Evolutionary conservation across 2,329 filamentous ascomycete genomes (phyloP).

Genomic region (Aureobasidium namibiae): DNA sequence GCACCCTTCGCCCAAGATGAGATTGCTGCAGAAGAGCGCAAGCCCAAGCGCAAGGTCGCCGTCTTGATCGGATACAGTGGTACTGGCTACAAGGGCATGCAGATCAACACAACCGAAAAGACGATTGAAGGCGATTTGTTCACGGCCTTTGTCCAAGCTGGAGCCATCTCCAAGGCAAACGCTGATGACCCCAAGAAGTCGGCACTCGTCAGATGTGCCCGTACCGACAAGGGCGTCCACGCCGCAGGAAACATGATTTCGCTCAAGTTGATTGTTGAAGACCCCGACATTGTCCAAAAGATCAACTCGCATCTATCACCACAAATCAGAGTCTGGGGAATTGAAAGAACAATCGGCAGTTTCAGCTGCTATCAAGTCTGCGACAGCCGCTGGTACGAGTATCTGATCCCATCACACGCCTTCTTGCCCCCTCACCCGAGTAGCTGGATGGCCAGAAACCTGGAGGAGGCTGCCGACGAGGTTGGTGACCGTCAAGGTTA

Average conservation of each 20-base stretch:
- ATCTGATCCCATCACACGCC: conserved; percentile 86
- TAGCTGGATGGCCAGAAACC: conserved; percentile 73
- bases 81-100: conserved; percentile 95
- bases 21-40: conserved; percentile 76
- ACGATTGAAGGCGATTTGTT: conserved; percentile 97
- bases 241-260: conserved; percentile 93
- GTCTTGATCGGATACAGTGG: conserved; percentile 94
- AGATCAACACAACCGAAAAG: conserved; percentile 61
- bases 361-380: conserved; percentile 95
- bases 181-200: conserved; percentile 96
- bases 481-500: conserved; percentile 63
- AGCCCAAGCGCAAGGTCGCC: conserved; percentile 92
- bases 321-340: conserved; percentile 93
- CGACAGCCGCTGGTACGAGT: conserved; percentile 95
- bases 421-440: conserved; percentile 87
- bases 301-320: conserved; percentile 79
- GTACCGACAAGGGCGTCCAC: conserved; percentile 96
- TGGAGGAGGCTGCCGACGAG: conserved; percentile 70
- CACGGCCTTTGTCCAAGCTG: conserved; percentile 78
- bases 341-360: conserved; percentile 76
- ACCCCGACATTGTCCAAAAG: conserved; percentile 75
- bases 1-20: conserved; percentile 64
- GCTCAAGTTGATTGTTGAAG: conserved; percentile 90
- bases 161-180: conserved; percentile 93
- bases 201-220: conserved; percentile 82